Conservation (phyloP, 1,139 yeast species). For the Blastobotrys niveus region DNA sequence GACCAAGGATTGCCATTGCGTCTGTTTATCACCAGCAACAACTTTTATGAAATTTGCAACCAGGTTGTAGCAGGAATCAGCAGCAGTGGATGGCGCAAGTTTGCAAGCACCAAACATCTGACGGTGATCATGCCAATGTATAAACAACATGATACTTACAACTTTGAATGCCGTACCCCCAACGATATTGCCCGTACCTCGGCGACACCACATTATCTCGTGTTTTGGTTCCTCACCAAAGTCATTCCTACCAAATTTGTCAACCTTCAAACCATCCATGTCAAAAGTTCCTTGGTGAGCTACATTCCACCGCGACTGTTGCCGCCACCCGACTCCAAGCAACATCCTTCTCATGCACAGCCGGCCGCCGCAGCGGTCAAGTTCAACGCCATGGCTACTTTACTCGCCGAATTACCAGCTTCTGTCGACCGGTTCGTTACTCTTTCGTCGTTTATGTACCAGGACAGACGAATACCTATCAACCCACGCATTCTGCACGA, state of each 20-base stretch:
- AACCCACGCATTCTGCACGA: constrained; percentile 3
- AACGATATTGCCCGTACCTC: constrained; percentile 4
- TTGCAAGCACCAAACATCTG: neutral
- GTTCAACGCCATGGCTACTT: neutral
- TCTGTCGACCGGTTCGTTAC: neutral
- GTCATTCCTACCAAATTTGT: constrained; percentile 4
- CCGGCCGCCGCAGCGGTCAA: neutral
- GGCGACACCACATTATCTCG: constrained; percentile 5
- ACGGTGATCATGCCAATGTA: constrained; percentile 7
- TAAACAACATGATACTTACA: neutral
- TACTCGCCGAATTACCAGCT: neutral
- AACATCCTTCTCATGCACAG: too few relatives aligned
- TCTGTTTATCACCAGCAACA: neutral
- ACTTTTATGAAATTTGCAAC: constrained; percentile 3
- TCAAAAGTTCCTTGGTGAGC: too few relatives aligned
- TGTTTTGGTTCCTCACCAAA: constrained; percentile 9
- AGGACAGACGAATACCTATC: neutral
- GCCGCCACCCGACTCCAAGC: too few relatives aligned
- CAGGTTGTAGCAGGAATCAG: neutral
- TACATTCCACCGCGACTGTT: too few relatives aligned
- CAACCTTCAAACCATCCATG: neutral
- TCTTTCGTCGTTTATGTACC: neutral
- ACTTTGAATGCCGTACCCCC: constrained; percentile 1
- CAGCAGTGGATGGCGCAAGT: neutral
- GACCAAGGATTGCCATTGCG: neutral